phyloP scores from a whole-genome alignment of 768 basidiomycete species.

The Pisolithus tinctorius region DNA sequence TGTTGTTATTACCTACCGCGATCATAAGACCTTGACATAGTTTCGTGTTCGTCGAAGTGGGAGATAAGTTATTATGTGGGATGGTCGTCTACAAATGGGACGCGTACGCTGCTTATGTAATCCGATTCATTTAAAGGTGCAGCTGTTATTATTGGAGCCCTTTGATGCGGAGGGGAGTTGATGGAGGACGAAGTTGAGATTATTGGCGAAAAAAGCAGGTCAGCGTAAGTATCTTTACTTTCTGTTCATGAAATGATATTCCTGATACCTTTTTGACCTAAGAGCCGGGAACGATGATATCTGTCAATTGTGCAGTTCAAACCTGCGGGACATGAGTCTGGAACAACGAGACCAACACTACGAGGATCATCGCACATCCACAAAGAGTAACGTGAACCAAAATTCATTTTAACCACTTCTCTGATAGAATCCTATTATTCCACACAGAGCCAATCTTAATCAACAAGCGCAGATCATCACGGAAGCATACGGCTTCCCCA shows the following conservation, averaged over 20 bases:
- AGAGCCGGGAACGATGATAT: conserved; percentile 14
- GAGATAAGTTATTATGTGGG: too few relatives aligned
- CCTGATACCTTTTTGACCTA: conserved; percentile 1
- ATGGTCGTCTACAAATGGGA: conserved; percentile 16
- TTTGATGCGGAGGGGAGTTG: neutral
- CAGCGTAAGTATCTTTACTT: conserved; percentile 8
- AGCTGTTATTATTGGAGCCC: too few relatives aligned
- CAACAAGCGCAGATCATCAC: conserved; percentile 10
- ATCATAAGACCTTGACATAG: conserved; percentile 94
- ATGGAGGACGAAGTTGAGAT: conserved; percentile 23
- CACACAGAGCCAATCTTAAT: conserved; percentile 9
- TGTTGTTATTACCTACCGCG: conserved; percentile 61
- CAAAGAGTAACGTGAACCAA: conserved; percentile 10
- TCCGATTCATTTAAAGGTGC: too few relatives aligned
- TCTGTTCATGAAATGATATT: neutral
- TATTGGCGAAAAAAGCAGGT: conserved; percentile 4
- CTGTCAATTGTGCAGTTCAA: conserved; percentile 47
- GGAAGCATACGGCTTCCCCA: conserved; percentile 1
- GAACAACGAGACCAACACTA: conserved; percentile 49
- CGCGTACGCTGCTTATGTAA: conserved; percentile 31
- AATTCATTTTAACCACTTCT: neutral
- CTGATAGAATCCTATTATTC: neutral
- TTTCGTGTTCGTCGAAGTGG: conserved; percentile 1
- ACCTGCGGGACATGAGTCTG: conserved; percentile 33
- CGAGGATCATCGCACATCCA: conserved; percentile 35